Evolutionary conservation across 371 early-diverging fungal species (phyloP), one percentile per base, ranked within the genome.

Genomic region (Mucor irregularis): DNA sequence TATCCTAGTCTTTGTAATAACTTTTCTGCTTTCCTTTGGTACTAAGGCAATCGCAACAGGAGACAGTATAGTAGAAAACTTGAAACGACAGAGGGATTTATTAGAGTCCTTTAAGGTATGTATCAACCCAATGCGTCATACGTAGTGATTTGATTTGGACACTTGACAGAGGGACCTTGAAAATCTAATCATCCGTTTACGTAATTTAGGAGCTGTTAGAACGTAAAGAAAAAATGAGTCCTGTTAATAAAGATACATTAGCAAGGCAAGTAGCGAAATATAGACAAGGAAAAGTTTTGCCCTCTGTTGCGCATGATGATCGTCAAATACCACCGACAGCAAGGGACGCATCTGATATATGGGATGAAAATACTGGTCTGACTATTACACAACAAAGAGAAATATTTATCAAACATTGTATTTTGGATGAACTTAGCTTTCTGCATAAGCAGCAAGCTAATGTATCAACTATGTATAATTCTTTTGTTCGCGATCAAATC

Each of bases 21-120:
- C 31, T 31, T 31, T 31, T 11, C 31, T 11, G 5, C 31, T 11
- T 13, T 39, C 7, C 5, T 51, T 76, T 34, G 3, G n/a, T 7
- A 4, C 8, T 9, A 29, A 61, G 61, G 59, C 60, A 24, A 37
- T 47, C 8, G 49, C 52, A 11, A 54, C 60, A 17, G 55, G 51
- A 3, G 69, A 83, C 56, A 79, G 75, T 8, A 71, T 87, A 16
- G 58, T 89, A 4, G 90, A 90, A 35, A 73, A 77, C 54, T 49
- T 90, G 50, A 89, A 87, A 51, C 73, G 80, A 8, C 81, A 88
- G 45, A 76, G 85, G 0, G 89, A 90, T 59, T 37, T 87, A 7
- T 61, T 87, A 14, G 74, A 84, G 3, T 80, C 88, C 14, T 78
- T 85, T 57, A 73, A 68, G 69, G 87, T 86, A 58, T 16, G 17